Percentiles rank a stretch among this genome's conserved stretches.
Evolutionary conservation across 768 basidiomycete genomes (phyloP).

Genomic region (Rhizopogon vesiculosus): DNA sequence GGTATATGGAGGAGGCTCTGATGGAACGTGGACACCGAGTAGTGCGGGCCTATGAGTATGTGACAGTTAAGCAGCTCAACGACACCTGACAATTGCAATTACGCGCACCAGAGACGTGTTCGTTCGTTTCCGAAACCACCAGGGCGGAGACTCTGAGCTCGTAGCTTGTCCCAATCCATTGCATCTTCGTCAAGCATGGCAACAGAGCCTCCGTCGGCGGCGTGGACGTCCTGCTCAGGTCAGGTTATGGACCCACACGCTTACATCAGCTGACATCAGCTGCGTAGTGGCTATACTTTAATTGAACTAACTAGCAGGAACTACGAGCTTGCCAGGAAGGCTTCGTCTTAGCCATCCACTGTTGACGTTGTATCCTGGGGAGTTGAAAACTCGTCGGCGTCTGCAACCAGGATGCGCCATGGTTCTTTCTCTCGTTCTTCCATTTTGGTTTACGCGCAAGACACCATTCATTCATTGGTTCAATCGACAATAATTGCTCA

Average conservation of each 20-base stretch:
- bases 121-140: slow-evolving; percentile 64
- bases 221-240: too few relatives aligned
- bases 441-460: slow-evolving; percentile 57
- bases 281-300: too few relatives aligned
- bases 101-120: slow-evolving; percentile 49
- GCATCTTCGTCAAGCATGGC: background rate
- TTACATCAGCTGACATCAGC: too few relatives aligned
- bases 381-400: background rate
- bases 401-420: slow-evolving; percentile 13
- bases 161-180: slow-evolving; percentile 38
- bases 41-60: slow-evolving; percentile 18
- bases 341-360: background rate
- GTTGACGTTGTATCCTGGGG: background rate
- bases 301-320: background rate
- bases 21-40: slow-evolving; percentile 34
- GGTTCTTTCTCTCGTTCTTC: slow-evolving; percentile 60
- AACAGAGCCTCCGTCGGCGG: background rate
- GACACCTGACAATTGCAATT: slow-evolving; percentile 2
- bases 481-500: slow-evolving; percentile 72
- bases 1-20: slow-evolving; percentile 27
- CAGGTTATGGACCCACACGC: too few relatives aligned
- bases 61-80: slow-evolving; percentile 15
- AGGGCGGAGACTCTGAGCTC: slow-evolving; percentile 44
- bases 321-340: background rate
- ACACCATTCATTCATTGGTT: slow-evolving; percentile 60